phyloP scores from a whole-genome alignment of 352 stramenopile genomes.

The Phytophthora rubi region DNA sequence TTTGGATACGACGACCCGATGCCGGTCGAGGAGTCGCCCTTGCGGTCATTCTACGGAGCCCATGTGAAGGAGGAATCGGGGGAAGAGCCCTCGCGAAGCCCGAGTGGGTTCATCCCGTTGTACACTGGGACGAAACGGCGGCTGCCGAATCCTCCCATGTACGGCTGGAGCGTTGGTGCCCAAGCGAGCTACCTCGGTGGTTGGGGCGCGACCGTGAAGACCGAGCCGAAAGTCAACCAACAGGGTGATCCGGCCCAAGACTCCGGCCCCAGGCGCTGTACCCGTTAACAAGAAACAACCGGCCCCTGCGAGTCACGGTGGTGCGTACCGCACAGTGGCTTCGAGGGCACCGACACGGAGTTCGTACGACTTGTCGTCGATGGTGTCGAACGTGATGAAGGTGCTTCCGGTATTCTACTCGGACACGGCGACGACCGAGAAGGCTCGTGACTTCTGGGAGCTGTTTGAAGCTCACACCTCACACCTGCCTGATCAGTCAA shows the following conservation, averaged over 20 bases:
- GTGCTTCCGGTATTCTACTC: background rate
- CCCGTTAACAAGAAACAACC: no score
- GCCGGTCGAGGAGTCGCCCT: background rate
- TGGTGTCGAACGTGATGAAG: background rate
- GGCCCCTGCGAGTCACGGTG: no score
- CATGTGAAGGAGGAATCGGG: background rate
- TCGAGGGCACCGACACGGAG: no score
- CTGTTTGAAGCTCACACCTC: no score
- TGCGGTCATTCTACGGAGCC: background rate
- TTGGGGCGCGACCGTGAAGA: background rate
- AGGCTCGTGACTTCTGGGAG: background rate
- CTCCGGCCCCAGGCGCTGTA: no score
- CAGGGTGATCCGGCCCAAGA: no score
- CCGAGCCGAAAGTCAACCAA: no score
- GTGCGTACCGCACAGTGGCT: no score
- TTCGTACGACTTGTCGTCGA: background rate
- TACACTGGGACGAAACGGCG: background rate
- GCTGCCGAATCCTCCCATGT: background rate
- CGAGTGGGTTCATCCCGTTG: background rate
- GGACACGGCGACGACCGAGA: background rate
- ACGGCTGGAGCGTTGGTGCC: background rate
- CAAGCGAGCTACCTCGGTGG: no score
- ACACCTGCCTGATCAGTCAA: no score
- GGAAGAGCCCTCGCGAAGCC: background rate
- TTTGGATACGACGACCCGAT: background rate